A percentile compares a stretch with the other conserved stretches of the same genome.
Conservation (phyloP, 441 rosid genomes). For the Euphorbia corollata region DNA sequence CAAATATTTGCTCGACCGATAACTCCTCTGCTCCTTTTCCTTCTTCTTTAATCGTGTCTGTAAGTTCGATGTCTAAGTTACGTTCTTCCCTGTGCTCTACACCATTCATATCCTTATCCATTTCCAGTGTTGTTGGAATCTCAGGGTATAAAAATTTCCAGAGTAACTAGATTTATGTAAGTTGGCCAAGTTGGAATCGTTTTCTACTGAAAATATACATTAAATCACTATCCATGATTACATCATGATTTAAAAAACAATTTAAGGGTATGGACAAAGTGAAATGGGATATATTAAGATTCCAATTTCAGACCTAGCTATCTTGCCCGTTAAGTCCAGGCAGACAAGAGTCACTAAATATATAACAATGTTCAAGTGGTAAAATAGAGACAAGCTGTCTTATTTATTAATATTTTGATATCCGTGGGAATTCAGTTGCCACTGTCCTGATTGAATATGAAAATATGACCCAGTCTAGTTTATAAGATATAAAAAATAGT, state of each 20-base stretch:
- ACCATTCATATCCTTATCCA: not conserved
- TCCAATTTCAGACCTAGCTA: not conserved
- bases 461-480: not conserved
- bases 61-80: slow-evolving; percentile 5
- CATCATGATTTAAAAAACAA: not conserved
- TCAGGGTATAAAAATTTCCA: not conserved
- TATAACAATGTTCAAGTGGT: not conserved
- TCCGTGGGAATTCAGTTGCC: not conserved
- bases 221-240: not conserved
- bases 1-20: slow-evolving; percentile 15
- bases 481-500: not conserved
- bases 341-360: not conserved
- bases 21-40: slow-evolving; percentile 6
- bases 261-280: not conserved
- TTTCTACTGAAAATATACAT: not conserved
- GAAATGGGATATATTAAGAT: not conserved
- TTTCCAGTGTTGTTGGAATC: not conserved
- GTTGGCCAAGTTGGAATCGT: not conserved
- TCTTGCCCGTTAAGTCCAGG: not conserved
- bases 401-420: not conserved
- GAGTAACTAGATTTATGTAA: not conserved
- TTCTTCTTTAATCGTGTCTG: not conserved
- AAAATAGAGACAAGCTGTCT: not conserved
- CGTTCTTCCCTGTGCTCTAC: not conserved
- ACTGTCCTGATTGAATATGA: not conserved